These are phyloP conservation scores for Alloascoidea hylecoeti DNA, from an alignment of 805 yeast genomes.

Conservation along the genomic window DNA sequence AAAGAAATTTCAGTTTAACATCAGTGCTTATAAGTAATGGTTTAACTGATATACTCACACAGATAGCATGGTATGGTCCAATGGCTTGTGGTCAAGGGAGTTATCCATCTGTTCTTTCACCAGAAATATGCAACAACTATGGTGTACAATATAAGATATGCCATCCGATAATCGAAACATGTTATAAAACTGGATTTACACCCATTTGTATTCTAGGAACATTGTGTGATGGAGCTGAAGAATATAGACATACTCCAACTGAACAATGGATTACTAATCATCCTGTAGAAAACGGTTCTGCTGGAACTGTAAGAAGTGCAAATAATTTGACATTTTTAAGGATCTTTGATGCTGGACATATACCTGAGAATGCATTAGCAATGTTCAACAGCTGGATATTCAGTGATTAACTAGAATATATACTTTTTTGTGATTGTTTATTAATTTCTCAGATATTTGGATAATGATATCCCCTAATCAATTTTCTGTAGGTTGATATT, in stretches of 20 bases:
- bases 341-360: constrained; percentile 80
- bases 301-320: constrained; percentile 49
- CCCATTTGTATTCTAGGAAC: constrained; percentile 83
- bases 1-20: constrained; percentile 45
- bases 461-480: too few relatives aligned
- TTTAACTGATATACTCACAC: constrained; percentile 71
- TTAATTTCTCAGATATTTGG: too few relatives aligned
- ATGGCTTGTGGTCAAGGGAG: constrained; percentile 97
- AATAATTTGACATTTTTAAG: constrained; percentile 69
- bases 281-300: constrained; percentile 32
- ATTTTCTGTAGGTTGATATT: too few relatives aligned
- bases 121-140: constrained; percentile 64
- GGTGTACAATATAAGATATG: constrained; percentile 58
- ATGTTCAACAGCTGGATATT: constrained; percentile 62
- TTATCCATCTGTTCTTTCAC: constrained; percentile 56
- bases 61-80: constrained; percentile 68
- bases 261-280: constrained; percentile 17
- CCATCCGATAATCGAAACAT: constrained; percentile 50
- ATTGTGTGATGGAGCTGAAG: constrained; percentile 52
- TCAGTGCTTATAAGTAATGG: constrained; percentile 88
- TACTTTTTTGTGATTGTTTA: too few relatives aligned
- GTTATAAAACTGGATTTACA: constrained; percentile 57
- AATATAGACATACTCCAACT: constrained; percentile 25
- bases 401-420: too few relatives aligned
- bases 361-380: constrained; percentile 54